Conservation (phyloP, 257 asterid species). For the Rubia yunnanensis region DNA sequence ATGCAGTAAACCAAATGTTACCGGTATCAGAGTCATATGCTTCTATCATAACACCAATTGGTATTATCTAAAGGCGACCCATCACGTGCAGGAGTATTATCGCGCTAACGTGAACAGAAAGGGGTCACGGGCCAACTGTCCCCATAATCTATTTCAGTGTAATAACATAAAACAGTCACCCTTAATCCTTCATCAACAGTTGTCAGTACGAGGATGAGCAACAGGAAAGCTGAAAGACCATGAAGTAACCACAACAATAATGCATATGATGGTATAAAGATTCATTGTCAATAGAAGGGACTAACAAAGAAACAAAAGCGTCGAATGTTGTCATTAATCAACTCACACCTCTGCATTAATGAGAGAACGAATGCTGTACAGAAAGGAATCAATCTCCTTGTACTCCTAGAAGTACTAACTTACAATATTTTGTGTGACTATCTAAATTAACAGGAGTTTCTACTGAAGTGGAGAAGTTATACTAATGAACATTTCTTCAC, state of each 20-base stretch:
- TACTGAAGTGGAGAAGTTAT: constrained; percentile 23
- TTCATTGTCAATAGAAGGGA: background rate
- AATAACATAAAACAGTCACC: no score
- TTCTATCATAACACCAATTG: no score
- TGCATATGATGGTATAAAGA: background rate
- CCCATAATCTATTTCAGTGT: no score
- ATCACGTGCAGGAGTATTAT: no score
- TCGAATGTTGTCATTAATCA: background rate
- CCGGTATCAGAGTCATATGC: no score
- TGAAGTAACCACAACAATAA: background rate
- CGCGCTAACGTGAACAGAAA: no score
- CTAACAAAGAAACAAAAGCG: background rate
- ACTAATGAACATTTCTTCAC: constrained; percentile 28
- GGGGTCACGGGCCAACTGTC: no score
- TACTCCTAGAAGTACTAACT: background rate
- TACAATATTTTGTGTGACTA: background rate
- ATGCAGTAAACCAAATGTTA: background rate
- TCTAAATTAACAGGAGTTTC: background rate
- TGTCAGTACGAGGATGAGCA: no score
- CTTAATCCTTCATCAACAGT: no score
- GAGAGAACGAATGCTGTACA: background rate
- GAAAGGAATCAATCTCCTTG: background rate
- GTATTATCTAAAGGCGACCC: no score
- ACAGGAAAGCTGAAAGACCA: no score
- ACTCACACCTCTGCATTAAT: background rate